These are phyloP conservation scores for Calocera viscosa DNA, from an alignment of 768 basidiomycete genomes.

Conservation along the genomic window DNA sequence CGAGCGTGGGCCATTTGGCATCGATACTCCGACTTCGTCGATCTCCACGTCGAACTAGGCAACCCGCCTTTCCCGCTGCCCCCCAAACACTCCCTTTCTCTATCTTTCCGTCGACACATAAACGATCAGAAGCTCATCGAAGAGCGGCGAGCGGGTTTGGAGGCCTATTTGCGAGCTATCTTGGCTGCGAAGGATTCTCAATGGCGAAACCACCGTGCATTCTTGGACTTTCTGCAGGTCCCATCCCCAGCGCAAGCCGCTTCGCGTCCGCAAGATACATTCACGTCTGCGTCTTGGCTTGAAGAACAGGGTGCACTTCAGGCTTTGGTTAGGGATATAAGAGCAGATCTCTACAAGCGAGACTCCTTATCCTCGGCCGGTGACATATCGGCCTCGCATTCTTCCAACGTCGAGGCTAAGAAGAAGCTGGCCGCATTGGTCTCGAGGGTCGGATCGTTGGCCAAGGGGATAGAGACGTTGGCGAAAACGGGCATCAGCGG, in stretches of 20 bases:
- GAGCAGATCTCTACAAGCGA: conserved; percentile 76
- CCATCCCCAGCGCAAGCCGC: conserved; percentile 35
- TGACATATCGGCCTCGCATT: conserved; percentile 62
- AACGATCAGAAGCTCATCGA: conserved; percentile 52
- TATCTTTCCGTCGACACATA: conserved; percentile 40
- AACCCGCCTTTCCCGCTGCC: conserved; percentile 75
- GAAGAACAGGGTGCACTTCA: conserved; percentile 77
- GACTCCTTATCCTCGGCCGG: conserved; percentile 68
- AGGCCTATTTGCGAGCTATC: conserved; percentile 76
- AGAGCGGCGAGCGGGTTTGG: conserved; percentile 64
- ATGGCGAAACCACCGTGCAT: conserved; percentile 69
- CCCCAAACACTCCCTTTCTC: conserved; percentile 65
- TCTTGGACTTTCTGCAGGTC: conserved; percentile 78
- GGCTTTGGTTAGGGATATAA: conserved; percentile 61
- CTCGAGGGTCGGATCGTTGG: conserved; percentile 59
- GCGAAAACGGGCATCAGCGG: conserved; percentile 64
- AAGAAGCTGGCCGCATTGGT: conserved; percentile 65
- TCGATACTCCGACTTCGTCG: conserved; percentile 89
- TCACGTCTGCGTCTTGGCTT: conserved; percentile 73
- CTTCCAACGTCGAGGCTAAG: conserved; percentile 73
- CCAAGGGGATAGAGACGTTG: conserved; percentile 51
- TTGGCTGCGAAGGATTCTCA: conserved; percentile 64
- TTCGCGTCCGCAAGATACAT: conserved; percentile 21
- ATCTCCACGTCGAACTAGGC: conserved; percentile 68
- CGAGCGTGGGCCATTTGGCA: conserved; percentile 89